Percentiles rank a stretch among this genome's conserved stretches.
Conservation (phyloP, 306 rosid species). For the Castanospermum australe region DNA sequence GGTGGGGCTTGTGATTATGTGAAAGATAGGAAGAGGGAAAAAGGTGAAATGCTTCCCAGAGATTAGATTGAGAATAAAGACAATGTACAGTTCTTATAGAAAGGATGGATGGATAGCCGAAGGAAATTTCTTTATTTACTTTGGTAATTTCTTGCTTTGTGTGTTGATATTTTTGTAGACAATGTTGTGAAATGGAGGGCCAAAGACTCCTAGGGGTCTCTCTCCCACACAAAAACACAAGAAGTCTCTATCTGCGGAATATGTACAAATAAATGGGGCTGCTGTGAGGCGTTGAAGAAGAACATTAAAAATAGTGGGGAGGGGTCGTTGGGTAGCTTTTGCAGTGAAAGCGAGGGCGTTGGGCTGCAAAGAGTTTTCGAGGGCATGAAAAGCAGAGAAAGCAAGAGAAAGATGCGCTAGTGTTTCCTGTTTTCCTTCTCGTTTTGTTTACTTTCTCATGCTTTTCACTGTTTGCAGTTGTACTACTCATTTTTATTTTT, state of each 20-base stretch:
- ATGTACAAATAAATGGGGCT: constrained; percentile 23
- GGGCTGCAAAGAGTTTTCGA: constrained; percentile 22
- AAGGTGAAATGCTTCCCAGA: constrained; percentile 43
- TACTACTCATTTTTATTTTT: neutral
- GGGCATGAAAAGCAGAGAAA: constrained; percentile 74
- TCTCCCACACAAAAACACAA: neutral
- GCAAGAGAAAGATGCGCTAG: constrained; percentile 45
- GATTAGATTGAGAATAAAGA: constrained; percentile 50
- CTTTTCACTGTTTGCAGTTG: constrained; percentile 28
- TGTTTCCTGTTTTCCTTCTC: constrained; percentile 40
- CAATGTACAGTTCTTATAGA: constrained; percentile 70
- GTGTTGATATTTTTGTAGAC: constrained; percentile 3
- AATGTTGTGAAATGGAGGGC: constrained; percentile 13
- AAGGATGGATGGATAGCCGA: constrained; percentile 28
- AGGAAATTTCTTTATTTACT: neutral
- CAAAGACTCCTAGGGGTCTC: neutral
- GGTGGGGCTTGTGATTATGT: constrained; percentile 42
- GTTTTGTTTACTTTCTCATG: constrained; percentile 31
- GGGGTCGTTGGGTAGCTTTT: constrained; percentile 36
- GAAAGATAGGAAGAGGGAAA: constrained; percentile 52
- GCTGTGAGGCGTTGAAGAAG: constrained; percentile 4
- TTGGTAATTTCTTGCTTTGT: neutral
- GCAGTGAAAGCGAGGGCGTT: constrained; percentile 46
- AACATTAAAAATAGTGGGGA: neutral
- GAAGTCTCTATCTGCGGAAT: constrained; percentile 13